phyloP scores from a whole-genome alignment of 345 rosid genomes.

The Pistacia atlantica region DNA sequence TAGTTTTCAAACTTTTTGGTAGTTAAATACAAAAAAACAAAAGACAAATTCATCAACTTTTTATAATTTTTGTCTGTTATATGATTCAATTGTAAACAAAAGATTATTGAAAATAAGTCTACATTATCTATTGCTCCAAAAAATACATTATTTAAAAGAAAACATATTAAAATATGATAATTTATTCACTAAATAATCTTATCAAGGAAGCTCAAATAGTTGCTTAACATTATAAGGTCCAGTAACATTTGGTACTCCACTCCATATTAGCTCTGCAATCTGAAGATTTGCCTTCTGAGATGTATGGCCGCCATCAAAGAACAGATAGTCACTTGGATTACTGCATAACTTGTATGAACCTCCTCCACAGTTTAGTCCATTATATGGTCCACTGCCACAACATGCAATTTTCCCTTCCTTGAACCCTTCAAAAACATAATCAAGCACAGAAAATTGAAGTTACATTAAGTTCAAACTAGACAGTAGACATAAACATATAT shows the following conservation, averaged over 20 bases:
- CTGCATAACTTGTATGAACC: constrained; percentile 5
- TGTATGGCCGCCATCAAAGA: constrained; percentile 26
- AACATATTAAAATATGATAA: no score
- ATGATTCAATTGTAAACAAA: no score
- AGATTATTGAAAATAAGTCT: no score
- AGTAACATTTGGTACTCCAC: constrained; percentile 18
- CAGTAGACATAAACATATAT: no score
- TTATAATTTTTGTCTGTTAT: no score
- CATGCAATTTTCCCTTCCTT: constrained; percentile 15
- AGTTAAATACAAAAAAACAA: no score
- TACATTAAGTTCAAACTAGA: not conserved
- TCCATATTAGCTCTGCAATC: constrained; percentile 21
- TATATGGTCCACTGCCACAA: constrained; percentile 5
- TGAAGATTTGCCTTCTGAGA: constrained; percentile 19
- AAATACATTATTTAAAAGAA: no score
- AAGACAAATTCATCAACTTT: no score
- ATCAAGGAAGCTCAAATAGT: constrained; percentile 9
- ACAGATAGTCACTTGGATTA: constrained; percentile 23
- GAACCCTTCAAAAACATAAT: constrained; percentile 7
- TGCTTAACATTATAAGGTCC: constrained; percentile 24
- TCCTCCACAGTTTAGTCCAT: constrained; percentile 3
- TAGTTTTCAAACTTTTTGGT: no score
- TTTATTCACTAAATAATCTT: not conserved
- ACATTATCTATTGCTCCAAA: no score
- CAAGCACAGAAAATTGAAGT: no score